Evolutionary conservation across 345 rosid species (phyloP).

Genomic region (Eucalyptus marginata): DNA sequence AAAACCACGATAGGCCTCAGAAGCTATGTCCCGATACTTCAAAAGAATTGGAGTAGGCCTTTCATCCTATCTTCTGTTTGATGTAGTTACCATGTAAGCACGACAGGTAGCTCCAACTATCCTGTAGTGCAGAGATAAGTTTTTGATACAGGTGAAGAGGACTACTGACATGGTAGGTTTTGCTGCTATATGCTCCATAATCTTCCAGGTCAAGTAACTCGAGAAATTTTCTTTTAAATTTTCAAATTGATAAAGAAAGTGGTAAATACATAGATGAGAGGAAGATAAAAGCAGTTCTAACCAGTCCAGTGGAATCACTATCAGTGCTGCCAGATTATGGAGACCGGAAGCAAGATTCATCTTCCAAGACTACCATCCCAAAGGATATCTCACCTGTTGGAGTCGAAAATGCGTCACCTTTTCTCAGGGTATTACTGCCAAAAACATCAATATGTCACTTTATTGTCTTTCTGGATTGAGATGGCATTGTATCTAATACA

Average conservation of each 20-base stretch:
- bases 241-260: not conserved
- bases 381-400: no score
- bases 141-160: not conserved
- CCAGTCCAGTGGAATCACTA: not conserved
- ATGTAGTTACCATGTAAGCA: not conserved
- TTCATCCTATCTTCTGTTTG: no score
- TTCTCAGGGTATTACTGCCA: not conserved
- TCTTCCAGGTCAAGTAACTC: not conserved
- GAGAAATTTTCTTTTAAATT: not conserved
- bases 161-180: not conserved
- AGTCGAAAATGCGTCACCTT: no score
- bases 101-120: not conserved
- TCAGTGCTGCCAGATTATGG: not conserved
- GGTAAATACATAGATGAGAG: not conserved
- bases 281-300: not conserved
- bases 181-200: not conserved
- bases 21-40: no score
- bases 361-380: not conserved
- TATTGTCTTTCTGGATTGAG: not conserved
- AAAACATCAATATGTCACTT: not conserved
- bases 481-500: not conserved
- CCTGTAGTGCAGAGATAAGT: not conserved
- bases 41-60: no score
- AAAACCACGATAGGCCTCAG: no score
- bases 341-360: not conserved